Conservation (phyloP, 1,284 basidiomycete species). For the Tetrapyrgos nigripes region DNA sequence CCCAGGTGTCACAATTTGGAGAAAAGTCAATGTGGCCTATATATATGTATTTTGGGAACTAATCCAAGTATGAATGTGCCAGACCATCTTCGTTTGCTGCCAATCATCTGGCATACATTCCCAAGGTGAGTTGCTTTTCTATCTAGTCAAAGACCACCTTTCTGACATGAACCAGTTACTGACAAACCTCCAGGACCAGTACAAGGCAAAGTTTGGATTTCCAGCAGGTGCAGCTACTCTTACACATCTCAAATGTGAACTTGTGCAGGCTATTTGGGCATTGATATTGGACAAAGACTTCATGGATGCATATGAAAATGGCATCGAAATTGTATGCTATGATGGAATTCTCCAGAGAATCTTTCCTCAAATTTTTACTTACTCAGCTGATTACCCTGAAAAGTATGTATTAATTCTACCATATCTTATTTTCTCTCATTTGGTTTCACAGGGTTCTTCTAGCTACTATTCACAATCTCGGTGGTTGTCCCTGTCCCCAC, state of each 20-base stretch:
- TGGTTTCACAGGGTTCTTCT: conserved; percentile 31
- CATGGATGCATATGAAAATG: conserved; percentile 32
- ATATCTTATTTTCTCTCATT: conserved; percentile 9
- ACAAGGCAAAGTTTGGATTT: conserved; percentile 16
- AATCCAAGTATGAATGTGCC: conserved; percentile 28
- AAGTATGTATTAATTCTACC: conserved; percentile 27
- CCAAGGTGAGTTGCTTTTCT: conserved; percentile 22
- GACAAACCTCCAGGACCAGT: conserved; percentile 26
- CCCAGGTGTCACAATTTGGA: neutral
- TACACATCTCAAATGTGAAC: conserved; percentile 31
- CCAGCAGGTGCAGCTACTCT: conserved; percentile 15
- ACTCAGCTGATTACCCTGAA: conserved; percentile 38
- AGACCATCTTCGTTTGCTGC: conserved; percentile 18
- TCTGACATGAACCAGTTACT: conserved; percentile 22
- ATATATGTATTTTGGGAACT: conserved; percentile 29
- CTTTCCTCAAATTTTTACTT: conserved; percentile 29
- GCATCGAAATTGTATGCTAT: conserved; percentile 29
- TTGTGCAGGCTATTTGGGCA: conserved; percentile 33
- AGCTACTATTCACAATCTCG: conserved; percentile 31
- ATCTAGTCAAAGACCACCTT: conserved; percentile 9
- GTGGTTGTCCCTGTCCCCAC: conserved; percentile 32
- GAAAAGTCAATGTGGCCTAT: neutral
- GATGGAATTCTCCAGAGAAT: conserved; percentile 23
- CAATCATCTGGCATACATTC: conserved; percentile 40
- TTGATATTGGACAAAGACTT: conserved; percentile 34